Base-by-base conservation (phyloP, 139 green algal genomes). In the Coelastrella sp. region DNA sequence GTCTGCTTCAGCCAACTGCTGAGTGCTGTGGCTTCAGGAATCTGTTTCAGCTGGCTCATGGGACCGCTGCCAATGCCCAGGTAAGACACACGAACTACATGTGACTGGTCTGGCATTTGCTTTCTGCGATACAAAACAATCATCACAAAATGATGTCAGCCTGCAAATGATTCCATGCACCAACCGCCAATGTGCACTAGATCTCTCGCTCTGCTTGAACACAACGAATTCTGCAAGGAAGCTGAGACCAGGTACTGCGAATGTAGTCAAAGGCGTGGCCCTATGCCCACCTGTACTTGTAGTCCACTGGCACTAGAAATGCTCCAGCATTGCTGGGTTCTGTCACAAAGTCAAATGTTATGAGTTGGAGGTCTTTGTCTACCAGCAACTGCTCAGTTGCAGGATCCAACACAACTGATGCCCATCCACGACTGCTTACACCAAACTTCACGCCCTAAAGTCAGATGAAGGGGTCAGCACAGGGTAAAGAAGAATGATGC, bases 291-390 rank as follows among this genome's bases (percentile, higher is more conserved):
- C 60, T 85, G 86, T 90, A 92, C 5, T 63, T 69, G 2, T 34
- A 79, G 35, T 60, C 32, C 11, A 94, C 57, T 7, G 91, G 91
- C 40, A 90, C 83, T 30, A 91, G 75, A 76, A 89, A 89, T 3
- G 88, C 89, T 27, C 88, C 88, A 13, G 50, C 35, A 59, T 89
- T 94, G 40, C 86, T 92, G 2, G 93, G 93, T 78, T 96, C 91
- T 13, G 88, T 87, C 23, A 96, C 93, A 81, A 94, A 94, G 88
- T 96, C 93, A 88, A 96, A 95, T 13, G 92, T 94, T 66, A 96
- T 92, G 67, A 96, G 90, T 85, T 94, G 89, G 79, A 95, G 73
- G 87, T 95, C 92, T 3, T 91, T 85, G 38, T 94, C 88, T 6
- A 93, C 88, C 68, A 89, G 87, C 35, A 90, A 77, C 38, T 78